phyloP scores from a whole-genome alignment of 148 eudicot genomes.

The Hydrangea macrophylla region DNA sequence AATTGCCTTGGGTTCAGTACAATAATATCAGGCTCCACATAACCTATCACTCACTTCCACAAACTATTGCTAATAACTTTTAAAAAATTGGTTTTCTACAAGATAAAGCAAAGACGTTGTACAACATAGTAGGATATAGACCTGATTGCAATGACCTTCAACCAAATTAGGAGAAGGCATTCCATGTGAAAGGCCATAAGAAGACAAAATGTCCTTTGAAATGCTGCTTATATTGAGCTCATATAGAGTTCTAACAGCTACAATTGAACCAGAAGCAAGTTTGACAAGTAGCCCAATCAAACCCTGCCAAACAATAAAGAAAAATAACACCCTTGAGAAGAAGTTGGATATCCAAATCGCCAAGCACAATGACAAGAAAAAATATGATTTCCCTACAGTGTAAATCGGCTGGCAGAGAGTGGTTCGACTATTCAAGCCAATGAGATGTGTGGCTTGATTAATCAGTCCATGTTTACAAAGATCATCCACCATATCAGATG shows the following conservation, averaged over 20 bases:
- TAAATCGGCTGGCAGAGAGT: conserved; percentile 56
- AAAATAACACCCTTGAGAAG: not conserved
- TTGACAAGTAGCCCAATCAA: conserved; percentile 73
- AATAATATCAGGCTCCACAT: too few relatives aligned
- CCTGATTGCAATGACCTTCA: conserved; percentile 71
- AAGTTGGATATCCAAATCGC: not conserved
- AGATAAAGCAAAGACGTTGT: not conserved
- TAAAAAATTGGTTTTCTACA: not conserved
- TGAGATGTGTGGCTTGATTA: conserved; percentile 58
- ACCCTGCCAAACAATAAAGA: conserved; percentile 45
- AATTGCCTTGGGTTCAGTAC: too few relatives aligned
- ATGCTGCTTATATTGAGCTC: conserved; percentile 70
- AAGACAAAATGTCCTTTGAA: conserved; percentile 59
- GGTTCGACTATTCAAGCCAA: conserved; percentile 59
- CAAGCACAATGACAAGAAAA: not conserved
- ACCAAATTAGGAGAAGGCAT: conserved; percentile 43
- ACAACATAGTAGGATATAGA: conserved; percentile 19
- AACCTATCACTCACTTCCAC: not conserved
- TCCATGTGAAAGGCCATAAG: conserved; percentile 54
- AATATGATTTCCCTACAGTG: conserved; percentile 44
- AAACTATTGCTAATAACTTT: not conserved
- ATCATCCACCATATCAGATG: conserved; percentile 62
- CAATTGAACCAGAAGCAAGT: conserved; percentile 74
- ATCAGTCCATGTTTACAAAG: conserved; percentile 70
- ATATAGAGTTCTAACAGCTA: conserved; percentile 69